Percentiles rank a stretch among this genome's conserved stretches.
These are phyloP conservation scores for Saccharum hybrid DNA, from an alignment of 202 grass and related monocot species.

Conservation along the genomic window DNA sequence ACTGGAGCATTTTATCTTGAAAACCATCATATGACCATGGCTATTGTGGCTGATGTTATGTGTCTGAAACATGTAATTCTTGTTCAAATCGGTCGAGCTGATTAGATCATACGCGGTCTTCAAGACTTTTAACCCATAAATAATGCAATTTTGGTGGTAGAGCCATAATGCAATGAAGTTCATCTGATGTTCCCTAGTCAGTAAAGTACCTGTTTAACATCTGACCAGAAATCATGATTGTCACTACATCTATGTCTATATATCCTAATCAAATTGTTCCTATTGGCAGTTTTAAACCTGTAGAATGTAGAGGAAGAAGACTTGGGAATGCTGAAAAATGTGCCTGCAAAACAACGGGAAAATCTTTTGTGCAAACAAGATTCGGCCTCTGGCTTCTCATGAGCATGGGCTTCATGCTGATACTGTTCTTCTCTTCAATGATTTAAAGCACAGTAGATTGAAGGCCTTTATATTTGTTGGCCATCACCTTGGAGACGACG, in stretches of 20 bases:
- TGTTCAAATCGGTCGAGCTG: neutral
- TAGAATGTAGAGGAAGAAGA: conserved; percentile 7
- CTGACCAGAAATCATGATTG: neutral
- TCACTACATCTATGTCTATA: conserved; percentile 4
- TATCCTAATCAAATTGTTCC: conserved; percentile 34
- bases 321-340: conserved; percentile 77
- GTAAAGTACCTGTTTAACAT: neutral
- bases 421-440: conserved; percentile 22
- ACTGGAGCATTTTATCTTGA: neutral
- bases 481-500: conserved; percentile 55
- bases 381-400: conserved; percentile 20
- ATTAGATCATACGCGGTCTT: neutral
- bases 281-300: conserved; percentile 35
- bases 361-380: conserved; percentile 45
- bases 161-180: neutral
- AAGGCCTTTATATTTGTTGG: conserved; percentile 30
- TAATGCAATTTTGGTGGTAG: neutral
- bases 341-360: conserved; percentile 44
- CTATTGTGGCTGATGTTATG: neutral
- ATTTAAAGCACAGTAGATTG: conserved; percentile 38
- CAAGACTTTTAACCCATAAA: neutral
- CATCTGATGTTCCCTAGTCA: neutral
- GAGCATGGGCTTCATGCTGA: conserved; percentile 46
- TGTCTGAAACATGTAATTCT: neutral
- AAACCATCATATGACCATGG: neutral